Base-by-base conservation (phyloP, 2,329 filamentous ascomycete genomes). In the Exophiala calicioides region DNA sequence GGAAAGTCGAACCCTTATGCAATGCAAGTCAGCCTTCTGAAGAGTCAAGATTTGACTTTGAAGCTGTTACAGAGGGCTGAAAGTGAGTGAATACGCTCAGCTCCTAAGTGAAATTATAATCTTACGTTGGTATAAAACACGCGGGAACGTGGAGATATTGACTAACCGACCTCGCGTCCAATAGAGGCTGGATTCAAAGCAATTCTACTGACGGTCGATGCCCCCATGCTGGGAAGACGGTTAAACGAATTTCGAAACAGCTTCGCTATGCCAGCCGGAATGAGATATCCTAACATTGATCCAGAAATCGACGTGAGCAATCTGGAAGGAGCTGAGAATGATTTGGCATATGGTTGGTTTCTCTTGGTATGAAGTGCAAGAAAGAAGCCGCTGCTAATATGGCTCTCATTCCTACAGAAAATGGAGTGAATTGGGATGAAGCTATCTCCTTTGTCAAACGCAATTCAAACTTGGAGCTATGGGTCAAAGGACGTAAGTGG, bases 1-100 rank as follows among this genome's bases (percentile, higher is more conserved):
- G 68, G 65, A 5, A n/a, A n/a, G n/a, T n/a, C n/a, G n/a, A 76
- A 70, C 40, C 68, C 75, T 0, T 74, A 31, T 76, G 52, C 69
- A 68, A 75, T 81, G 60, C 79, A 82, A 58, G 63, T 81, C 51
- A 77, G 73, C 56, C 66, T 79, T 6, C 61, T 80, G 42, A 72
- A 73, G 53, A 72, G 80, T 58, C 66, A 74, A 4, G 51, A 59
- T 1, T 63, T 70, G 3, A 74, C 67, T 0, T 32, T 67, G 16
- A 65, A 70, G 41, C 55, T 76, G 27, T 42, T 77, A 4, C 57
- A 65, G 27, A 59, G 72, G 32, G 67, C 71, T 27, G 66, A 76
- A 63, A 64, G 69, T 74, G 44, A 21, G 64, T 54, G n/a, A n/a
- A n/a, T n/a, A n/a, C n/a, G n/a, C n/a, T n/a, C n/a, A n/a, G n/a